Evolutionary conservation across 805 yeast genomes (phyloP).

Genomic region (Saccharomycopsis sp.): DNA sequence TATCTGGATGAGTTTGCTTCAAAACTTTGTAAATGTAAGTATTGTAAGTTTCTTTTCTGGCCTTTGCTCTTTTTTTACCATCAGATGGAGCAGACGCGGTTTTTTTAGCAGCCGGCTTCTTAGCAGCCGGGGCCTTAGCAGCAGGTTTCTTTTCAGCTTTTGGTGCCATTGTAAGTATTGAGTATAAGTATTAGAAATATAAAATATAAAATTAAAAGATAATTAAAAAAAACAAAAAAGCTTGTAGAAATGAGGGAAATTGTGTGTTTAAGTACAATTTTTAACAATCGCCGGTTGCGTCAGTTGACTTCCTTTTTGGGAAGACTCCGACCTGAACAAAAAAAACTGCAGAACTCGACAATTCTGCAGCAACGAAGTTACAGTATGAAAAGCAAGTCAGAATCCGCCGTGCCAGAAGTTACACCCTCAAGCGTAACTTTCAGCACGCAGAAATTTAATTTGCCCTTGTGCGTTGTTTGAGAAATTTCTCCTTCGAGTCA

Average conservation of each 20-base stretch:
- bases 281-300: neutral
- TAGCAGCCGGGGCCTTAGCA: constrained; percentile 96
- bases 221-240: too few relatives aligned
- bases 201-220: neutral
- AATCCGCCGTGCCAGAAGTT: constrained; percentile 1
- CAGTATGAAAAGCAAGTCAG: neutral
- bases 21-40: constrained; percentile 97
- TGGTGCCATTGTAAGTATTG: constrained; percentile 58
- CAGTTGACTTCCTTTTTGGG: neutral
- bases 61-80: constrained; percentile 80
- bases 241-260: neutral
- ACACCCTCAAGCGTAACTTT: neutral
- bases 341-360: neutral
- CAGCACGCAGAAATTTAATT: neutral
- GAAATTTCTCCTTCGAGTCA: too few relatives aligned
- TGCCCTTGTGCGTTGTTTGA: neutral
- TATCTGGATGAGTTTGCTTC: constrained; percentile 98
- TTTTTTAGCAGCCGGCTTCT: constrained; percentile 91
- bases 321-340: neutral
- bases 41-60: constrained; percentile 97
- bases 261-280: neutral
- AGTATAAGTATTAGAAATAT: too few relatives aligned
- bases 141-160: constrained; percentile 63
- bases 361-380: neutral
- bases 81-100: constrained; percentile 62